Percentiles rank a stretch among this genome's conserved stretches.
Conservation (phyloP, 2,329 filamentous ascomycete genomes). For the Colletotrichum gigasporum region DNA sequence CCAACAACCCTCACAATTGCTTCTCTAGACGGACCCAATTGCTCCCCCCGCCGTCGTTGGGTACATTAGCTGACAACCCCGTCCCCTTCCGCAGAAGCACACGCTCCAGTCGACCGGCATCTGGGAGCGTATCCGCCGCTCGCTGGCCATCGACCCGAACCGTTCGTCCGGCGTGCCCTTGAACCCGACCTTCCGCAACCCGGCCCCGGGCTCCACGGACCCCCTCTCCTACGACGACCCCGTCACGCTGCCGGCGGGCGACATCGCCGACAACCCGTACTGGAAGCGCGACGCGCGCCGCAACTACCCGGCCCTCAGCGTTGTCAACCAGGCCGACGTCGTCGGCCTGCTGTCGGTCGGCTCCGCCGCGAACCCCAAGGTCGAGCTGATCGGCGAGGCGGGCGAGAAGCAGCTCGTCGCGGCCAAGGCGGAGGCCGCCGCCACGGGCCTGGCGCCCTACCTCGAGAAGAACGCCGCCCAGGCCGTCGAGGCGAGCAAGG, state of each 20-base stretch:
- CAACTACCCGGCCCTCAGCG: constrained; percentile 81
- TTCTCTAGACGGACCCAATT: constrained; percentile 13
- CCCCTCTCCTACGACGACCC: constrained; percentile 82
- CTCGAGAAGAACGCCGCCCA: constrained; percentile 69
- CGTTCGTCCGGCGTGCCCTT: constrained; percentile 92
- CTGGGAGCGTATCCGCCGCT: constrained; percentile 84
- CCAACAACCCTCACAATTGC: neutral
- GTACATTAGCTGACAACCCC: constrained; percentile 33
- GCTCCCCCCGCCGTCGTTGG: neutral
- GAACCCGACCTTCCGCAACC: constrained; percentile 92
- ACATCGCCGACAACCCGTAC: constrained; percentile 92
- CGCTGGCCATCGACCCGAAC: constrained; percentile 83
- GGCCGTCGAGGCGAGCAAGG: constrained; percentile 59
- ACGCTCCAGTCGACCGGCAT: constrained; percentile 89
- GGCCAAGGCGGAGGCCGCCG: constrained; percentile 78
- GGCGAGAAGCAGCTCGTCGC: constrained; percentile 74
- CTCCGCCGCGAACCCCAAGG: constrained; percentile 81
- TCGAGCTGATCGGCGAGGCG: constrained; percentile 77
- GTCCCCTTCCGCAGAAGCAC: constrained; percentile 79
- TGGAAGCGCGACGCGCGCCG: constrained; percentile 94
- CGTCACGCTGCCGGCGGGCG: constrained; percentile 83
- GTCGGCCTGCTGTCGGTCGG: constrained; percentile 88
- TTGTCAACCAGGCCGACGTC: constrained; percentile 84
- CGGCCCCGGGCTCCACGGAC: constrained; percentile 78
- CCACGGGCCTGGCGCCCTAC: constrained; percentile 75